Evolutionary conservation across 1,284 basidiomycete genomes (phyloP).

Genomic region (Ustilago tritici): DNA sequence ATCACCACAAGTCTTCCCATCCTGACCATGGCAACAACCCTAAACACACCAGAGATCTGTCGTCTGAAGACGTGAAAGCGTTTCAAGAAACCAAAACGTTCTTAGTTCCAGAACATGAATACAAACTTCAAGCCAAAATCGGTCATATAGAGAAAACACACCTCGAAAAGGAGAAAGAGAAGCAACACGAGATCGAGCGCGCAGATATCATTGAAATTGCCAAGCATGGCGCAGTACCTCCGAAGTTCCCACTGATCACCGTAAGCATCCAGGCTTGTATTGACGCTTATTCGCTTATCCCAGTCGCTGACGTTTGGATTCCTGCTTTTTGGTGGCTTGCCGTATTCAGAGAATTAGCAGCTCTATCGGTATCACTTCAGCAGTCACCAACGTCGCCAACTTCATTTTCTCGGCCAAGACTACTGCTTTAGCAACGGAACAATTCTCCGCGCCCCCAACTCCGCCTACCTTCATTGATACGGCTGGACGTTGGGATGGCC

Average conservation of each 20-base stretch:
- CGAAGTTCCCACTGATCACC: constrained; percentile 36
- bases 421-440: constrained; percentile 24
- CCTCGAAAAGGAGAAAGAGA: not conserved
- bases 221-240: constrained; percentile 21
- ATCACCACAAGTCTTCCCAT: constrained; percentile 2
- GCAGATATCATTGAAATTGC: constrained; percentile 31
- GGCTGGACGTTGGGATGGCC: constrained; percentile 33
- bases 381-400: constrained; percentile 34
- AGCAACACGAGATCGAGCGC: constrained; percentile 14
- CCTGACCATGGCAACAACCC: not conserved
- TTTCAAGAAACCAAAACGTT: not conserved
- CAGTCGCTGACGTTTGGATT: not conserved
- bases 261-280: constrained; percentile 13
- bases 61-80: no score
- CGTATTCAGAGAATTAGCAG: constrained; percentile 12
- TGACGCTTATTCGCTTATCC: not conserved
- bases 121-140: not conserved
- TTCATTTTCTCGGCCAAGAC: constrained; percentile 34
- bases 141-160: not conserved
- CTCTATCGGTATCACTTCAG: constrained; percentile 22
- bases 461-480: constrained; percentile 41
- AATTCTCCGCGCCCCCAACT: constrained; percentile 30
- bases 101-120: not conserved
- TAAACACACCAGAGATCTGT: not conserved
- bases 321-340: not conserved